Evolutionary conservation across 148 eudicot species (phyloP).

Genomic region (Rhododendron kiyosumense): DNA sequence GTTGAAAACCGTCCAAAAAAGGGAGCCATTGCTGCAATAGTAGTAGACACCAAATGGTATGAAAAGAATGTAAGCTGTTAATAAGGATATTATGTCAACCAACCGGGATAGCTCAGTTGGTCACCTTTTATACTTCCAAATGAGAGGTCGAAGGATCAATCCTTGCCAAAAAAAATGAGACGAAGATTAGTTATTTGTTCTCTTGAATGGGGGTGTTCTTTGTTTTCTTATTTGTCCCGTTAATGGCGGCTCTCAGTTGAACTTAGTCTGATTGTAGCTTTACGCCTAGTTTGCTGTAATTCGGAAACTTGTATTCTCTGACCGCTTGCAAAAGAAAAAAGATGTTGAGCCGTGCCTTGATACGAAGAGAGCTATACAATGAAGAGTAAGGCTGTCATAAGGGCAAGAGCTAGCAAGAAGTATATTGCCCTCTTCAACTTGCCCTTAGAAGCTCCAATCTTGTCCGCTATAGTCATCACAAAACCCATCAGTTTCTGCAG

Average conservation of each 20-base stretch:
- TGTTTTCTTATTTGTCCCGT: too few relatives aligned
- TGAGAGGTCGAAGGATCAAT: neutral
- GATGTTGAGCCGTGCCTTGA: neutral
- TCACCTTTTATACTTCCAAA: neutral
- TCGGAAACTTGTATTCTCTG: neutral
- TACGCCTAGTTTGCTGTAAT: neutral
- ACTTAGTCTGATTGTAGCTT: neutral
- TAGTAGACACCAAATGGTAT: neutral
- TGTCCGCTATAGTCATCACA: constrained; percentile 21
- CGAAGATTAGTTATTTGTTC: neutral
- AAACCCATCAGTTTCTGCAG: constrained; percentile 29
- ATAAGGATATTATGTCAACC: neutral
- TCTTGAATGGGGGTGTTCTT: too few relatives aligned
- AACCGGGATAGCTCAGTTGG: neutral
- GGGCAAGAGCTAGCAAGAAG: constrained; percentile 21
- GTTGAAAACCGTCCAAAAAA: neutral
- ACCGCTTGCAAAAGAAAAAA: neutral
- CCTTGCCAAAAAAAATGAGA: neutral
- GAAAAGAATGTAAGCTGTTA: neutral
- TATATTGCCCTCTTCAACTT: constrained; percentile 11
- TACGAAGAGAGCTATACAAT: constrained; percentile 12
- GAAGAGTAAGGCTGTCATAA: constrained; percentile 21
- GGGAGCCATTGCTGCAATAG: neutral
- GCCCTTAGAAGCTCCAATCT: constrained; percentile 20
- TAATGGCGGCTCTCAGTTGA: neutral